Evolutionary conservation across 331 rosid species (phyloP).

Genomic region (Malus hybrid): DNA sequence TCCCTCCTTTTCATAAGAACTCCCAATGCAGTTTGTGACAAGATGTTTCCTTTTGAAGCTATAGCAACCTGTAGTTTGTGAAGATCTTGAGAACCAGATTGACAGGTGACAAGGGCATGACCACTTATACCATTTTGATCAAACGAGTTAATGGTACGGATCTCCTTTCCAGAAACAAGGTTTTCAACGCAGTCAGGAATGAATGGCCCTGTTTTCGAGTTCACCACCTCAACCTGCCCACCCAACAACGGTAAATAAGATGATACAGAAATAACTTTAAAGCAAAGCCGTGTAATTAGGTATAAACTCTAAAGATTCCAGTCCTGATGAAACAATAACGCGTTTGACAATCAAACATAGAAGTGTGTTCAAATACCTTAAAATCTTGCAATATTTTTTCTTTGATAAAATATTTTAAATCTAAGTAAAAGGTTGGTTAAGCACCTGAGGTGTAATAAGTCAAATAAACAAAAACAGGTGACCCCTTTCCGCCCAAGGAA

Average conservation of each 20-base stretch:
- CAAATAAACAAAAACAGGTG: not conserved
- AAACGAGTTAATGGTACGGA: constrained; percentile 15
- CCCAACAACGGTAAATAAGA: constrained; percentile 14
- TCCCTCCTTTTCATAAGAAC: constrained; percentile 47
- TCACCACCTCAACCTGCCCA: constrained; percentile 42
- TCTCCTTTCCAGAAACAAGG: constrained; percentile 19
- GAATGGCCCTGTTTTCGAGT: constrained; percentile 12
- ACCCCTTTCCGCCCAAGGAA: too few species aligned
- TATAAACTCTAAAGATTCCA: not conserved
- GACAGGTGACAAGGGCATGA: constrained; percentile 16
- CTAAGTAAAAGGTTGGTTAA: not conserved
- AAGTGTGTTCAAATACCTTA: not conserved
- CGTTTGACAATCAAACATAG: not conserved
- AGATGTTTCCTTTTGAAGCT: constrained; percentile 36
- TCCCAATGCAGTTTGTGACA: constrained; percentile 52
- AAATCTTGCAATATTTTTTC: not conserved
- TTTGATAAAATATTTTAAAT: not conserved
- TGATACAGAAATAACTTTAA: not conserved
- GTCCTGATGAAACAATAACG: not conserved
- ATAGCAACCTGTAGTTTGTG: constrained; percentile 26
- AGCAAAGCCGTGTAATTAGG: not conserved
- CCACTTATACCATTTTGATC: constrained; percentile 24
- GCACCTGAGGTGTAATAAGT: not conserved
- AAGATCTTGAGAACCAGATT: constrained; percentile 21
- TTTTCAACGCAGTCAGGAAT: constrained; percentile 20